Evolutionary conservation across 495 filamentous ascomycete species (phyloP).

Genomic region (Podospora pseudoanserina): DNA sequence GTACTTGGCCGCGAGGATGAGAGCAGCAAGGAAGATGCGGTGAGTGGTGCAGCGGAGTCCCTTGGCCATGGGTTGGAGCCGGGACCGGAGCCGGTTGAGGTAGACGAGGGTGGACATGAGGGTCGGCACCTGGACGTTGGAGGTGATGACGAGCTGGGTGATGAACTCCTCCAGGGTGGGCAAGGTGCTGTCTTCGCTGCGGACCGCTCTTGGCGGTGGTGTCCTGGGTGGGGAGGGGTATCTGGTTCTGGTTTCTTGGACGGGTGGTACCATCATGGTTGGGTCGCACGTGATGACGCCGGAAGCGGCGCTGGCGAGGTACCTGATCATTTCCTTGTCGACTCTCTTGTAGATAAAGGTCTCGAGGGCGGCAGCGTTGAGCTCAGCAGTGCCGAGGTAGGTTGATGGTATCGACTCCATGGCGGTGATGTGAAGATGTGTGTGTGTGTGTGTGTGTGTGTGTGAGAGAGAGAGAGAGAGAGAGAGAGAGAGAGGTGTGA

Average conservation of each 20-base stretch:
- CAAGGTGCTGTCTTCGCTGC: conserved; percentile 45
- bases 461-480: background rate
- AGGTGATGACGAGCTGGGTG: conserved; percentile 79
- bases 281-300: conserved; percentile 90
- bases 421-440: conserved; percentile 12
- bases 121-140: conserved; percentile 94
- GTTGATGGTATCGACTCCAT: conserved; percentile 38
- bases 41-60: conserved; percentile 96
- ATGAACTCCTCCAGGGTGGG: conserved; percentile 89
- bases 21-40: conserved; percentile 90
- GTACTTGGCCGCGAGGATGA: conserved; percentile 94
- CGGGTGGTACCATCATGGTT: conserved; percentile 39
- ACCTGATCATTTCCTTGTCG: conserved; percentile 75
- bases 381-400: conserved; percentile 40
- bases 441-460: conserved; percentile 16
- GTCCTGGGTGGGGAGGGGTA: conserved; percentile 65
- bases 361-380: conserved; percentile 80
- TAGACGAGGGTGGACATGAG: conserved; percentile 96
- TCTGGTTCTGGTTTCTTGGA: conserved; percentile 15
- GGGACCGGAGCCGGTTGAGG: conserved; percentile 73
- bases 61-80: conserved; percentile 90
- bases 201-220: conserved; percentile 56
- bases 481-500: background rate
- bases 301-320: conserved; percentile 77
- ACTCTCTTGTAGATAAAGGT: conserved; percentile 83